phyloP scores from a whole-genome alignment of 352 stramenopile genomes.

The Phytophthora syringae region DNA sequence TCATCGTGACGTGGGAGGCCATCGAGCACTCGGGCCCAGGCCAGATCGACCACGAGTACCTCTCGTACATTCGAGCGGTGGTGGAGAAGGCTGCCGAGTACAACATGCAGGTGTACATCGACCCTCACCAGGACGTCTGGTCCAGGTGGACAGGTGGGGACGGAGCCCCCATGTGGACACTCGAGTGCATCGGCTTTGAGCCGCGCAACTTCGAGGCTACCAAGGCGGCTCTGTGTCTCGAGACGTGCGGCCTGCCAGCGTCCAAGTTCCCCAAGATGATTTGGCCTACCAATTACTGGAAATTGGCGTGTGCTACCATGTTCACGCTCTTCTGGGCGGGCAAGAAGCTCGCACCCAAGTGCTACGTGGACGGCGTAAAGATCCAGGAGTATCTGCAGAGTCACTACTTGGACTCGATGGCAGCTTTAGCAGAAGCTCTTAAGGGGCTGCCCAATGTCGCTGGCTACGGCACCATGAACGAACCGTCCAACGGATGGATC shows the following conservation, averaged over 20 bases:
- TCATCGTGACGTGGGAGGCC: conserved; percentile 92
- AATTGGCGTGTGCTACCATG: conserved; percentile 88
- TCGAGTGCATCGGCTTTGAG: conserved; percentile 78
- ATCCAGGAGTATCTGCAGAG: conserved; percentile 89
- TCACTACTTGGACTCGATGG: conserved; percentile 82
- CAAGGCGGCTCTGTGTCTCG: conserved; percentile 71
- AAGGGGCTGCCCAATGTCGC: conserved; percentile 80
- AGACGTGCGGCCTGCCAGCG: conserved; percentile 46
- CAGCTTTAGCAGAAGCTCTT: conserved; percentile 61
- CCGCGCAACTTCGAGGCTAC: conserved; percentile 74
- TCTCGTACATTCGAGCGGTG: conserved; percentile 75
- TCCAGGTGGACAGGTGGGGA: conserved; percentile 88
- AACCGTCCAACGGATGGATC: conserved; percentile 79
- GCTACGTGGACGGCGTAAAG: conserved; percentile 67
- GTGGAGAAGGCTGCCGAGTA: conserved; percentile 65
- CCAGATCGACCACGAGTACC: conserved; percentile 83
- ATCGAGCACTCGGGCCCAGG: conserved; percentile 87
- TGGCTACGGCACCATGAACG: conserved; percentile 91
- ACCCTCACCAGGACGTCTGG: conserved; percentile 92
- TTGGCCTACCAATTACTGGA: conserved; percentile 92
- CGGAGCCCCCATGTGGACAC: conserved; percentile 89
- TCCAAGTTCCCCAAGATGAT: conserved; percentile 88
- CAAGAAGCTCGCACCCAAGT: conserved; percentile 65
- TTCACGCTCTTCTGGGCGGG: conserved; percentile 91
- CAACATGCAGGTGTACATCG: conserved; percentile 82